Base-by-base conservation (phyloP, 78 protist genomes). In the Cavenderia fasciculata region DNA sequence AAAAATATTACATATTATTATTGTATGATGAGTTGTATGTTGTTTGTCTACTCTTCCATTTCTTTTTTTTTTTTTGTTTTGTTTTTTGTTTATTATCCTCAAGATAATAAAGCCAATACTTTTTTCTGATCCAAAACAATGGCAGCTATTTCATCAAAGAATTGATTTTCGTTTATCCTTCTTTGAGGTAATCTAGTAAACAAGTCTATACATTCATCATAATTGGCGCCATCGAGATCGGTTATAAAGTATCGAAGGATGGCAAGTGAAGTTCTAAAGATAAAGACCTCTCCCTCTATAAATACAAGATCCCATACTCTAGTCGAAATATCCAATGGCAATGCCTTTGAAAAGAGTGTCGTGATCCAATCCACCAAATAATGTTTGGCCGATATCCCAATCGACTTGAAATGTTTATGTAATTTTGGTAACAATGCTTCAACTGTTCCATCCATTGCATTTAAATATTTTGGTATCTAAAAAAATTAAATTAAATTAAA, bases 221-320 rank as follows among this genome's bases (percentile, higher is more conserved):
- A 82, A 1, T 43, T 68, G 0, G 78, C 76, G 18, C 14, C 11
- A 8, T 52, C 46, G 18, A 82, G 36, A 68, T 82, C 90, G 8
- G 70, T 2, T 10, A 69, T 51, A 59, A 82, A 86, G 5, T 68
- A 49, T 23, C 76, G 47, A 1, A 87, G 77, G 21, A 74, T 84
- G 34, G 94, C 90, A 2, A 92, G 69, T 25, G 87, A 63, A 16
- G 74, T 66, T 43, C 96, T 47, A 59, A 76, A 79, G 0, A 94
- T 61, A 43, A 94, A 79, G 8, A 46, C 51, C 12, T 95, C 97
- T 19, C 97, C 97, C 40, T 95, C 92, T 33, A 94, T 59, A 36
- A 97, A 33, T 4, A 61, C 88, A 25, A 91, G 31, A 49, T 97
- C 99, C 98, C 97, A 97, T 21, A 96, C 36, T 25, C 97, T 66